Evolutionary conservation across 2,329 filamentous ascomycete species (phyloP).

Genomic region (Phaeosphaeriaceae sp.): DNA sequence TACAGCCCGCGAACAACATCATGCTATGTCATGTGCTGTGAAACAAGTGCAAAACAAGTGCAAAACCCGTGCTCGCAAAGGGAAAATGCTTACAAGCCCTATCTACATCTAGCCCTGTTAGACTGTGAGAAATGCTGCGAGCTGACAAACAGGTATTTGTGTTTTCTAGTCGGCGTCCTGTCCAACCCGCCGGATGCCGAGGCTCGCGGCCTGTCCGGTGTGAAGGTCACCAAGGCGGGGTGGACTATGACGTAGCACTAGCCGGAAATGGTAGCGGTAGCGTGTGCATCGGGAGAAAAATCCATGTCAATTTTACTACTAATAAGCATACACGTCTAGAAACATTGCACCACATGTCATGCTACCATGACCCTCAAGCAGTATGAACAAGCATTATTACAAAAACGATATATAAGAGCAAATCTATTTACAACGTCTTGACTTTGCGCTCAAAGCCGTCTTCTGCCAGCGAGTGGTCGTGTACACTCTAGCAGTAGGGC

Average conservation of each 20-base stretch:
- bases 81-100: too few relatives aligned
- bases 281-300: too few relatives aligned
- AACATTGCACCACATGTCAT: background rate
- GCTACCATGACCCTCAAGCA: too few relatives aligned
- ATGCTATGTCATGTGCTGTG: too few relatives aligned
- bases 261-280: background rate
- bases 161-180: background rate
- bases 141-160: too few relatives aligned
- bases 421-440: background rate
- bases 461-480: background rate
- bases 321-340: background rate
- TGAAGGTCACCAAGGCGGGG: slow-evolving; percentile 2
- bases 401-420: background rate
- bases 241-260: slow-evolving; percentile 6
- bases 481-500: background rate
- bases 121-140: too few relatives aligned
- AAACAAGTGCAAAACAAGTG: too few relatives aligned
- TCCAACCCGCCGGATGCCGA: background rate
- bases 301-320: too few relatives aligned
- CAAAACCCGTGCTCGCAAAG: too few relatives aligned
- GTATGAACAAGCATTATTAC: background rate
- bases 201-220: background rate
- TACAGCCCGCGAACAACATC: too few relatives aligned
- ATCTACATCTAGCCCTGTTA: too few relatives aligned
- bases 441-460: background rate